Conservation (phyloP, 495 filamentous ascomycete species). For the Penicillium antarcticum region DNA sequence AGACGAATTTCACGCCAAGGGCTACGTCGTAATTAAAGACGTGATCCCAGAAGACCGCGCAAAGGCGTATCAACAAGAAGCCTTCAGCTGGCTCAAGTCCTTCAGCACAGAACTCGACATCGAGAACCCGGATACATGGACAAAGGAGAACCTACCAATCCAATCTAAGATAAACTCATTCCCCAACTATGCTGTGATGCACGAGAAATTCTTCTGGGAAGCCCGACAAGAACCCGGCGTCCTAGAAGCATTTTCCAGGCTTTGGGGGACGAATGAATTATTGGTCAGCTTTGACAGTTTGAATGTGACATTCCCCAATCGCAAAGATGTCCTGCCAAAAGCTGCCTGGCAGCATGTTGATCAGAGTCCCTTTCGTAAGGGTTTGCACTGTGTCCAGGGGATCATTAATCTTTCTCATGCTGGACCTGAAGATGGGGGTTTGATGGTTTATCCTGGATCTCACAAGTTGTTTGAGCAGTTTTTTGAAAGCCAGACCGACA, state of each 20-base stretch:
- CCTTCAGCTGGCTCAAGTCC: conserved; percentile 2
- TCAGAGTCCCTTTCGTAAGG: conserved; percentile 19
- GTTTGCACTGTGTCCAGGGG: conserved; percentile 32
- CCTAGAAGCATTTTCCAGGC: conserved; percentile 6
- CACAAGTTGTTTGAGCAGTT: neutral
- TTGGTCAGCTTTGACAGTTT: conserved; percentile 28
- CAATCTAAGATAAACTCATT: neutral
- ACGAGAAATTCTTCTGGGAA: conserved; percentile 9
- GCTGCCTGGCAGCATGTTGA: conserved; percentile 29
- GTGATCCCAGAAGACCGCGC: conserved; percentile 3
- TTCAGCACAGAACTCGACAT: conserved; percentile 1
- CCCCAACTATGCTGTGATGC: neutral
- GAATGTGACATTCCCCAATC: conserved; percentile 15
- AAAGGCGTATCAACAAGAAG: neutral
- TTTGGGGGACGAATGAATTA: conserved; percentile 34
- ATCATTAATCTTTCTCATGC: conserved; percentile 28
- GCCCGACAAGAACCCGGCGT: conserved; percentile 1
- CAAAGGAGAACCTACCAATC: conserved; percentile 1
- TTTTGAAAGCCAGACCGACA: neutral
- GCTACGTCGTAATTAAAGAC: neutral
- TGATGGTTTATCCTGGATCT: conserved; percentile 9
- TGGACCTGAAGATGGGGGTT: conserved; percentile 21
- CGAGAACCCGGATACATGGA: neutral
- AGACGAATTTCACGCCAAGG: no score
- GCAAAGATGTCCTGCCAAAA: conserved; percentile 15